These are phyloP conservation scores for Colletotrichum filicis DNA, from an alignment of 2,329 filamentous ascomycete genomes.

Conservation along the genomic window DNA sequence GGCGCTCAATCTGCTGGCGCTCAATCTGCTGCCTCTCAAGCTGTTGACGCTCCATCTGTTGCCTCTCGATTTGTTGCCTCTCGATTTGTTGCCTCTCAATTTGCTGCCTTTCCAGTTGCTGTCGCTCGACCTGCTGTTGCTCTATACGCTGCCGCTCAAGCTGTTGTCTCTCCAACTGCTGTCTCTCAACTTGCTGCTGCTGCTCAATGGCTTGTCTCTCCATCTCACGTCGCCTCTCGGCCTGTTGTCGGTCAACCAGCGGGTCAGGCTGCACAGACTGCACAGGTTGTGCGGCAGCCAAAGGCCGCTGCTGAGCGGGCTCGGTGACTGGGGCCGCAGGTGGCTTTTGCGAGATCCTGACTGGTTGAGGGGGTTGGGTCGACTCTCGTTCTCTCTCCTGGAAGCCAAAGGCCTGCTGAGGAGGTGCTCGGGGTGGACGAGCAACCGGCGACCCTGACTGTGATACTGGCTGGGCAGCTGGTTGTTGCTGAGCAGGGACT, in stretches of 20 bases:
- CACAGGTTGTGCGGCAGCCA: conserved; percentile 48
- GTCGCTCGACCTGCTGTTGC: conserved; percentile 36
- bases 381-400: conserved; percentile 54
- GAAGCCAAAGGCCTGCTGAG: conserved; percentile 53
- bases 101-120: conserved; percentile 39
- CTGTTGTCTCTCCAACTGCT: background rate
- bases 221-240: conserved; percentile 38
- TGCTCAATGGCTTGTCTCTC: conserved; percentile 43
- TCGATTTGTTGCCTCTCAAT: conserved; percentile 38
- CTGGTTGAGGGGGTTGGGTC: conserved; percentile 47
- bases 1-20: conserved; percentile 33
- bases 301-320: conserved; percentile 46
- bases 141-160: conserved; percentile 40
- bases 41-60: conserved; percentile 40
- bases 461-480: conserved; percentile 48
- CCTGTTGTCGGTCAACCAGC: conserved; percentile 38
- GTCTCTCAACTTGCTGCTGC: conserved; percentile 29
- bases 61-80: conserved; percentile 37
- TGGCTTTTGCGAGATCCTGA: conserved; percentile 54
- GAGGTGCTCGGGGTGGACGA: conserved; percentile 56
- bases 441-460: conserved; percentile 59
- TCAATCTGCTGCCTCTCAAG: conserved; percentile 34
- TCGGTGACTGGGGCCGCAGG: conserved; percentile 46
- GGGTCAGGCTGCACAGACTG: conserved; percentile 46
- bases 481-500: conserved; percentile 46